phyloP scores from a whole-genome alignment of 1,139 yeast species.

The Pichia sp. region DNA sequence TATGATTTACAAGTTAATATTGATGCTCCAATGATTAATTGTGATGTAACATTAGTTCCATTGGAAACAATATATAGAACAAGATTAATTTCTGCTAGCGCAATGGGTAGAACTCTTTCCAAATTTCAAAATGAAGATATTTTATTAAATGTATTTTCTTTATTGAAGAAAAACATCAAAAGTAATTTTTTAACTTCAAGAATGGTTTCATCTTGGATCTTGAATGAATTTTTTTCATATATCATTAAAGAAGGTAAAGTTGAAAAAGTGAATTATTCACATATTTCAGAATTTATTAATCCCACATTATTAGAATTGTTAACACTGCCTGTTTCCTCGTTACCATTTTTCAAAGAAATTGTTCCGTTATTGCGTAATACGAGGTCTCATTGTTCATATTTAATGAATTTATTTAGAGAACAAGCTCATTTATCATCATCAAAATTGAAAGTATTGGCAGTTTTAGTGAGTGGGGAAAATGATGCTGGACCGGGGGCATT shows the following conservation, averaged over 20 bases:
- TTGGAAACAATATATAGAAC: conserved; percentile 68
- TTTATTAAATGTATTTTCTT: conserved; percentile 18
- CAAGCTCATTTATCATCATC: conserved; percentile 69
- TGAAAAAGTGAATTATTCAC: conserved; percentile 19
- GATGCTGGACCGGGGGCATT: conserved; percentile 97
- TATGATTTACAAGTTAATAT: conserved; percentile 68
- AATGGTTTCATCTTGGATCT: conserved; percentile 57
- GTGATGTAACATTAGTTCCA: conserved; percentile 86
- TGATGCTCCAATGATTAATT: conserved; percentile 87
- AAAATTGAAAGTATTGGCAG: conserved; percentile 78
- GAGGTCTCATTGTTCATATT: conserved; percentile 80
- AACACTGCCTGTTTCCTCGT: conserved; percentile 27
- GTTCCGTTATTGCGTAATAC: conserved; percentile 83
- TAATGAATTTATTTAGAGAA: conserved; percentile 71
- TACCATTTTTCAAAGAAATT: conserved; percentile 70
- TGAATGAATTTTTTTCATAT: conserved; percentile 64
- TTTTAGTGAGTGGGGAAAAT: conserved; percentile 87
- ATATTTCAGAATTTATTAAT: conserved; percentile 9
- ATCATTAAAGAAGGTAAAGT: conserved; percentile 22
- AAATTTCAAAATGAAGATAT: conserved; percentile 34
- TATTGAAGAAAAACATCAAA: conserved; percentile 26
- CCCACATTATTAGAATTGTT: conserved; percentile 10
- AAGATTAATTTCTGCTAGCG: conserved; percentile 69
- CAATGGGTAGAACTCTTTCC: conserved; percentile 68
- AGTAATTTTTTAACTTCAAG: conserved; percentile 80